Conservation (phyloP, 352 stramenopile genomes). For the Salisapilia sapeloensis region DNA sequence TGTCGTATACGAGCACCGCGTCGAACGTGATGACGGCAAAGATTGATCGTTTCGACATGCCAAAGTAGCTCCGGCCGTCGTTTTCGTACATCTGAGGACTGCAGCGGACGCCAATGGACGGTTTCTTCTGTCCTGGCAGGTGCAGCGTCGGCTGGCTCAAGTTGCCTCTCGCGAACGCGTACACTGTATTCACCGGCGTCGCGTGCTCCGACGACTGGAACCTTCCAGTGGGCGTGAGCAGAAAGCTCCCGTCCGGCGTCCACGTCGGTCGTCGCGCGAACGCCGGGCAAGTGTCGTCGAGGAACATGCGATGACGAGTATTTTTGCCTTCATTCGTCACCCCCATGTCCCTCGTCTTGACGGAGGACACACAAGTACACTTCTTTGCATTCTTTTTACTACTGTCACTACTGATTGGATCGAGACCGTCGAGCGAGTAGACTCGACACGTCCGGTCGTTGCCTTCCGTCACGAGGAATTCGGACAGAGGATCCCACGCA, state of each 20-base stretch:
- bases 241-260: constrained; percentile 86
- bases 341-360: constrained; percentile 61
- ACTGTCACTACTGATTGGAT: constrained; percentile 16
- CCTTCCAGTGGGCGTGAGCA: constrained; percentile 76
- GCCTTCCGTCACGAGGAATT: constrained; percentile 87
- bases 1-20: constrained; percentile 91
- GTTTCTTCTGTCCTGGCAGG: constrained; percentile 84
- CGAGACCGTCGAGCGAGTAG: constrained; percentile 71
- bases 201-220: constrained; percentile 30
- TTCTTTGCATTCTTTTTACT: constrained; percentile 58
- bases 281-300: constrained; percentile 88
- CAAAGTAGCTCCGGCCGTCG: constrained; percentile 45
- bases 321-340: not conserved
- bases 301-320: constrained; percentile 67
- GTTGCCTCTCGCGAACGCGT: constrained; percentile 88
- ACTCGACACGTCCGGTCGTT: constrained; percentile 90
- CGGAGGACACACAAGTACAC: constrained; percentile 51
- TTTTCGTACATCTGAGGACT: constrained; percentile 84
- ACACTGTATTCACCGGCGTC: constrained; percentile 68
- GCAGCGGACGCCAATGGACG: constrained; percentile 85
- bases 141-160: constrained; percentile 85
- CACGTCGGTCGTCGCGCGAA: constrained; percentile 88
- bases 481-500: constrained; percentile 89
- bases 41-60: constrained; percentile 65
- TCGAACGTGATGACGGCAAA: constrained; percentile 91